These are phyloP conservation scores for Candida pseudofarinosa DNA, from an alignment of 805 yeast species.

Conservation along the genomic window DNA sequence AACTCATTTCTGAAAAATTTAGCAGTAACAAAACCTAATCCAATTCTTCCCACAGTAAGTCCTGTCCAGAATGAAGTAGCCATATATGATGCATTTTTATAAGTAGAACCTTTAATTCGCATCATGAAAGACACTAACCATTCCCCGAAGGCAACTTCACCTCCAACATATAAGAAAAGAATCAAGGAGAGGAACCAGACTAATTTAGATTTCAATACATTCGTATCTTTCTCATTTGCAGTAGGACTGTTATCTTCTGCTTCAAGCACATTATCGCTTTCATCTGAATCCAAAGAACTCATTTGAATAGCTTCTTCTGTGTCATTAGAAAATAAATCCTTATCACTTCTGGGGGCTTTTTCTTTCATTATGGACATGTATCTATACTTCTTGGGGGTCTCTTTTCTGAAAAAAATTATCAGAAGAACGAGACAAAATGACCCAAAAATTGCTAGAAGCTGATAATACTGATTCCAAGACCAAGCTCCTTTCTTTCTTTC, in stretches of 20 bases:
- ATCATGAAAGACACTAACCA: conserved; percentile 49
- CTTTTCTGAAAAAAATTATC: conserved; percentile 32
- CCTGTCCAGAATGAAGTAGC: conserved; percentile 52
- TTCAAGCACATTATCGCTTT: conserved; percentile 3
- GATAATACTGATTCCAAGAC: conserved; percentile 47
- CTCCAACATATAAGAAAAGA: conserved; percentile 49
- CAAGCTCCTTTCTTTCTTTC: conserved; percentile 34
- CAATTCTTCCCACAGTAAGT: conserved; percentile 45
- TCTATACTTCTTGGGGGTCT: conserved; percentile 42
- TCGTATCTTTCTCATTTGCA: conserved; percentile 7
- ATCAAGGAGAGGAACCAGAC: conserved; percentile 40
- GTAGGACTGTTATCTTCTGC: neutral
- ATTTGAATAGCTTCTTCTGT: conserved; percentile 10
- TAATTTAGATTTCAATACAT: conserved; percentile 29
- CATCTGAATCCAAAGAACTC: conserved; percentile 6
- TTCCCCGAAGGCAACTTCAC: conserved; percentile 49
- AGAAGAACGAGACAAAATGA: conserved; percentile 18
- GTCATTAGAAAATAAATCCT: conserved; percentile 4
- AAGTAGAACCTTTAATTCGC: conserved; percentile 34
- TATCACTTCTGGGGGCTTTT: conserved; percentile 2
- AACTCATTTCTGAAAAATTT: conserved; percentile 45
- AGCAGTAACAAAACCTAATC: conserved; percentile 52
- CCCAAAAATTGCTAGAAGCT: conserved; percentile 28
- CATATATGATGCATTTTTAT: conserved; percentile 40
- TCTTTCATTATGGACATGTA: conserved; percentile 18